These are phyloP conservation scores for Sparassis latifolia DNA, from an alignment of 1,284 basidiomycete species.

Conservation along the genomic window DNA sequence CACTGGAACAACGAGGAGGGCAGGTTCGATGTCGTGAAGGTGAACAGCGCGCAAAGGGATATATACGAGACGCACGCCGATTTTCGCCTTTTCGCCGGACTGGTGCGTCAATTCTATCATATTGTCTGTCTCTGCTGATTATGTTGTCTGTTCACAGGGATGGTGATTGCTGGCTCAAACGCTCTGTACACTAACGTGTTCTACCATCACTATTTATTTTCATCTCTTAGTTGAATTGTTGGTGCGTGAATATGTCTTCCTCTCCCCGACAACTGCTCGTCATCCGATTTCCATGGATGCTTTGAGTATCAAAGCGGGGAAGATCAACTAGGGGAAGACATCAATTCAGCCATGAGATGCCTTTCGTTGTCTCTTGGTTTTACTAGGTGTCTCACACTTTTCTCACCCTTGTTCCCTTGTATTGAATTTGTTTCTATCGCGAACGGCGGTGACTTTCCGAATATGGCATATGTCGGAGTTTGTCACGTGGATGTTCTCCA, in stretches of 20 bases:
- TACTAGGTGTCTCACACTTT: conserved; percentile 19
- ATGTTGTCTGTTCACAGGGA: conserved; percentile 7
- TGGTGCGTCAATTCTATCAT: conserved; percentile 24
- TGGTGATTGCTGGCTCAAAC: conserved; percentile 9
- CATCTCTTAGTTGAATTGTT: background rate
- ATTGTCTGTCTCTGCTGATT: background rate
- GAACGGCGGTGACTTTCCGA: background rate
- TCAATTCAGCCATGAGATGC: conserved; percentile 14
- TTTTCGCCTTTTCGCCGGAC: conserved; percentile 34
- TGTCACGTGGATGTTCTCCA: background rate
- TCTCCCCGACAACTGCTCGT: conserved; percentile 21
- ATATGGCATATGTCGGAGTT: background rate
- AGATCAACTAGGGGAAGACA: conserved; percentile 15
- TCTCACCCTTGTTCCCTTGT: background rate
- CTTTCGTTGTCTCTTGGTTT: conserved; percentile 13
- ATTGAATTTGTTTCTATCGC: background rate
- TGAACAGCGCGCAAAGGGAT: conserved; percentile 34
- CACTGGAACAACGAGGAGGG: conserved; percentile 41
- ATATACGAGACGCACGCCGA: conserved; percentile 45
- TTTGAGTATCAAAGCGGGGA: conserved; percentile 22
- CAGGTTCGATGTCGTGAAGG: conserved; percentile 47
- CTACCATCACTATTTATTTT: background rate
- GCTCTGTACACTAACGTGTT: too few relatives aligned
- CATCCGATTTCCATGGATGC: conserved; percentile 15
- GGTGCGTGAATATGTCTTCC: background rate